Evolutionary conservation across 768 basidiomycete species (phyloP).

Genomic region (Guyanaporus albipodus): DNA sequence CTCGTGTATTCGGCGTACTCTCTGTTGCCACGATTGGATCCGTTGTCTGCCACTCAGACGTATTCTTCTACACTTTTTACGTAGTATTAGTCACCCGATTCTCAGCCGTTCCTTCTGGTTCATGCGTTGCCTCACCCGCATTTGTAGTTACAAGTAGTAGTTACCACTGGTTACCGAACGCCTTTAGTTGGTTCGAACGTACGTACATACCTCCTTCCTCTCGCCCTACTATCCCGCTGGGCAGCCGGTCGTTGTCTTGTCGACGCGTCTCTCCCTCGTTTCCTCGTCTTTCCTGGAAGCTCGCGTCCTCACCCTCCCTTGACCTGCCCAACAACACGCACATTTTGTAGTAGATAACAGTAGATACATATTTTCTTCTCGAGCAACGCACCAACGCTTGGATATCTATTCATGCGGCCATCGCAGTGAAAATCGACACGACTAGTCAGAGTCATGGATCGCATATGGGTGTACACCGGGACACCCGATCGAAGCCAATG

Average conservation of each 20-base stretch:
- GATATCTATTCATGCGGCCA: too few species aligned
- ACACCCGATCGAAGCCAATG: too few species aligned
- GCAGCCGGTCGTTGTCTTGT: background rate
- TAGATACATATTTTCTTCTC: constrained; percentile 31
- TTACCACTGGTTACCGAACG: constrained; percentile 33
- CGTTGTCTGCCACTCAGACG: constrained; percentile 5
- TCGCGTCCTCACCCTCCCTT: background rate
- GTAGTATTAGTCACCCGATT: constrained; percentile 27
- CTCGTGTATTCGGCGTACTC: constrained; percentile 5
- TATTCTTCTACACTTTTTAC: background rate
- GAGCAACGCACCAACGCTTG: constrained; percentile 23
- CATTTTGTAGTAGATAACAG: constrained; percentile 36
- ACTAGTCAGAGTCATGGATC: too few species aligned
- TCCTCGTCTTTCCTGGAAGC: background rate
- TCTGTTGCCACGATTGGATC: constrained; percentile 26
- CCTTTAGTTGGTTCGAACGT: constrained; percentile 29
- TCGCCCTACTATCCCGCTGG: background rate
- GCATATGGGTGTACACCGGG: too few species aligned
- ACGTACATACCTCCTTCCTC: constrained; percentile 11
- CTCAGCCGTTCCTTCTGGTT: constrained; percentile 4
- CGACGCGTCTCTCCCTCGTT: constrained; percentile 2
- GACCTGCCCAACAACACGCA: constrained; percentile 6
- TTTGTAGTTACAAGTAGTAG: constrained; percentile 33
- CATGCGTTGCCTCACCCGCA: constrained; percentile 23
- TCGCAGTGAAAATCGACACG: too few species aligned